phyloP scores from a whole-genome alignment of 768 basidiomycete genomes.

The Tulasnella sp. region DNA sequence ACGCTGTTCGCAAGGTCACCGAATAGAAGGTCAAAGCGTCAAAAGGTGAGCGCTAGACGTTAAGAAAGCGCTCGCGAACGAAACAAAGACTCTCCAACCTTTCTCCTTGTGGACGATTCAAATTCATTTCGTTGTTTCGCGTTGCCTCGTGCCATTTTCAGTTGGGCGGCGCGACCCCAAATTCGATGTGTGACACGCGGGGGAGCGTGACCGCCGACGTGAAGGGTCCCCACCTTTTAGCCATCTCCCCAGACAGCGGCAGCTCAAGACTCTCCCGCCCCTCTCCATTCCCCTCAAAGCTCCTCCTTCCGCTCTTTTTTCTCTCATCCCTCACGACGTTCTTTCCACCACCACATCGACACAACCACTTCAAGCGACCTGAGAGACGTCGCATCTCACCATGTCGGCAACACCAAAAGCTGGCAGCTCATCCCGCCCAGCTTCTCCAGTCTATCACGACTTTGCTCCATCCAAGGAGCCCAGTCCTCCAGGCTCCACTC shows the following conservation, averaged over 20 bases:
- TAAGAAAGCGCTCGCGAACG: too few relatives aligned
- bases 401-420: neutral
- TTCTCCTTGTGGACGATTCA: too few relatives aligned
- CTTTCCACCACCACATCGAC: neutral
- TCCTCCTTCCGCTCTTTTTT: neutral
- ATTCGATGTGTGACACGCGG: neutral
- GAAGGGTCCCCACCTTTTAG: constrained; percentile 9
- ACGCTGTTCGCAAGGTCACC: neutral
- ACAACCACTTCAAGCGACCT: neutral
- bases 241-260: neutral
- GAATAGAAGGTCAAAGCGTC: neutral
- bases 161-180: neutral
- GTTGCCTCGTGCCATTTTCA: neutral
- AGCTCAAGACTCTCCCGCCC: neutral
- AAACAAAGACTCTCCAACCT: too few relatives aligned
- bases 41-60: neutral
- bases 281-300: neutral
- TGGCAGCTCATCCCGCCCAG: neutral
- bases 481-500: neutral
- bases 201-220: neutral
- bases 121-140: neutral
- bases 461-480: neutral
- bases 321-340: neutral
- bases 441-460: constrained; percentile 6
- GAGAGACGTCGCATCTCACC: neutral